phyloP scores from a whole-genome alignment of 495 filamentous ascomycete species.

The Glonium stellatum region DNA sequence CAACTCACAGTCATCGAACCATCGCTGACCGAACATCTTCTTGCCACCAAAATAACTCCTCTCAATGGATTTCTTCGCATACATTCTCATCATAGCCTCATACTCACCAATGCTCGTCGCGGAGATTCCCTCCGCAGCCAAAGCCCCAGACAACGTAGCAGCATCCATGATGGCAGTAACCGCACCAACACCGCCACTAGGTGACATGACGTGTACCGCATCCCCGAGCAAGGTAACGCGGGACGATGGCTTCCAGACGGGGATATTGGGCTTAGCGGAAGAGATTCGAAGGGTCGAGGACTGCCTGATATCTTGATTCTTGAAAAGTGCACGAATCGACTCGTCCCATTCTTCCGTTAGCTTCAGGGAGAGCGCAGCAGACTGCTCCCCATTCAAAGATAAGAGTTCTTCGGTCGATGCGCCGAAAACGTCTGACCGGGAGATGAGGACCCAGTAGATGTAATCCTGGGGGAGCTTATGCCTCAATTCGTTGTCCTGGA shows the following conservation, averaged over 20 bases:
- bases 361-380: conserved; percentile 12
- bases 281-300: conserved; percentile 20
- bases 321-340: conserved; percentile 18
- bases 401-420: conserved; percentile 13
- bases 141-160: conserved; percentile 36
- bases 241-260: background rate
- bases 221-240: conserved; percentile 32
- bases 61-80: conserved; percentile 45
- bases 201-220: conserved; percentile 31
- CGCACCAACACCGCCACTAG: conserved; percentile 28
- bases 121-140: conserved; percentile 36
- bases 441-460: conserved; percentile 34
- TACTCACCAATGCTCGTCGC: conserved; percentile 42
- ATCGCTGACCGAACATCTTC: background rate
- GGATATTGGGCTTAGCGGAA: conserved; percentile 16
- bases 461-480: conserved; percentile 28
- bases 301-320: conserved; percentile 22
- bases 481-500: conserved; percentile 14
- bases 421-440: conserved; percentile 11
- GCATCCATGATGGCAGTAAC: conserved; percentile 28
- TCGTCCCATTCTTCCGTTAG: conserved; percentile 16
- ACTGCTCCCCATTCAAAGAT: conserved; percentile 5
- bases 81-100: conserved; percentile 51
- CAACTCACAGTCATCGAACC: background rate
- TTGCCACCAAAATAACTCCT: conserved; percentile 36